Evolutionary conservation across 805 yeast species (phyloP).

Genomic region (Candida endomychidarum): DNA sequence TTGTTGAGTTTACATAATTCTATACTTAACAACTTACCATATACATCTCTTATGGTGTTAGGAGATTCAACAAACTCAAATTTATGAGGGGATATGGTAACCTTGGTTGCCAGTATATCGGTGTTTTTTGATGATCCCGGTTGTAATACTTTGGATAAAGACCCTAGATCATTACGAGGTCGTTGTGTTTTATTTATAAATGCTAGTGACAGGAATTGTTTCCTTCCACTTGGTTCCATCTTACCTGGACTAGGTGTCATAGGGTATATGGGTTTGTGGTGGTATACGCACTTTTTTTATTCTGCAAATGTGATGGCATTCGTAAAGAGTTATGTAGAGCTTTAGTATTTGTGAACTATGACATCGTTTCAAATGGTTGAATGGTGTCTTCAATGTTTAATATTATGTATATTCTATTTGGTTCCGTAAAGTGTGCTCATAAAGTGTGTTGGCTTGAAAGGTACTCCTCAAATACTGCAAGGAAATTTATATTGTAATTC

Average conservation of each 20-base stretch:
- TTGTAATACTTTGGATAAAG: background rate
- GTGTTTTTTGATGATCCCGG: background rate
- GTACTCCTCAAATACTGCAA: background rate
- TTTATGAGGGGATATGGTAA: background rate
- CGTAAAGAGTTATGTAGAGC: background rate
- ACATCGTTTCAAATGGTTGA: no score
- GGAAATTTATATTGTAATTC: slow-evolving; percentile 1
- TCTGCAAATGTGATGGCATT: no score
- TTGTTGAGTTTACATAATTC: slow-evolving; percentile 1
- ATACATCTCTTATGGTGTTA: slow-evolving; percentile 7
- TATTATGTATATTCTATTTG: no score
- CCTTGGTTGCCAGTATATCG: background rate
- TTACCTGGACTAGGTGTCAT: background rate
- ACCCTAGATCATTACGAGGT: slow-evolving; percentile 3
- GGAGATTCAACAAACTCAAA: slow-evolving; percentile 1
- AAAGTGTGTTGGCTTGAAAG: no score
- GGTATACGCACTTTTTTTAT: background rate
- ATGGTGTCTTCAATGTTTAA: no score
- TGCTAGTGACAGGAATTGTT: background rate
- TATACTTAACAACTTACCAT: slow-evolving; percentile 7
- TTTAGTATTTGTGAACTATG: no score
- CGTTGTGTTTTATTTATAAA: background rate
- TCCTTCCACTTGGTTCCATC: background rate
- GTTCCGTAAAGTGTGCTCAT: no score
- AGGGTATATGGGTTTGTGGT: background rate